phyloP scores from a whole-genome alignment of 805 yeast species.

The Yamadazyma paraphyllophila region DNA sequence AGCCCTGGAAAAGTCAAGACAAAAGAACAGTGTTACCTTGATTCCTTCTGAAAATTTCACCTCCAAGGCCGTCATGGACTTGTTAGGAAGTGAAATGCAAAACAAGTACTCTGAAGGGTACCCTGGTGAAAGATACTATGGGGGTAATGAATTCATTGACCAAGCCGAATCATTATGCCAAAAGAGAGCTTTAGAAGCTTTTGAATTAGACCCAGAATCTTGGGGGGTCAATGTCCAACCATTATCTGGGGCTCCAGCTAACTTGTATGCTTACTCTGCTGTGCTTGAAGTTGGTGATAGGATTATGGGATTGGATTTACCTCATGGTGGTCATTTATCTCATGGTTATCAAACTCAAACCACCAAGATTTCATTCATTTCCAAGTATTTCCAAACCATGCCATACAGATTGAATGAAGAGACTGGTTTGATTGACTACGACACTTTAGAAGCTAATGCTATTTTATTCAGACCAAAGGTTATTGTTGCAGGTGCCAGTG shows the following conservation, averaged over 20 bases:
- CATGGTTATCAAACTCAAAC: constrained; percentile 97
- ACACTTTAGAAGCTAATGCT: constrained; percentile 89
- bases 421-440: constrained; percentile 96
- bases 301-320: constrained; percentile 96
- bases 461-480: constrained; percentile 92
- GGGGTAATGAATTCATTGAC: constrained; percentile 97
- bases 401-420: constrained; percentile 91
- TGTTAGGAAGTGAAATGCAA: constrained; percentile 96
- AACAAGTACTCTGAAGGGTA: constrained; percentile 99
- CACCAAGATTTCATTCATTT: constrained; percentile 91
- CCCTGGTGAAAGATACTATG: constrained; percentile 98
- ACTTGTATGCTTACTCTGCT: constrained; percentile 94
- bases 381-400: constrained; percentile 97
- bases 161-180: constrained; percentile 91
- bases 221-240: constrained; percentile 99
- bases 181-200: constrained; percentile 89
- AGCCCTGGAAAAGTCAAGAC: constrained; percentile 81
- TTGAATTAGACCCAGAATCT: constrained; percentile 69
- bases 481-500: constrained; percentile 96
- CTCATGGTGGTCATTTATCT: constrained; percentile 98
- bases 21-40: constrained; percentile 87
- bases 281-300: constrained; percentile 94
- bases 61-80: constrained; percentile 91
- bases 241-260: constrained; percentile 96
- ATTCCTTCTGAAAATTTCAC: constrained; percentile 98